Conservation (phyloP, 768 basidiomycete genomes). For the Termitomyces sp. region DNA sequence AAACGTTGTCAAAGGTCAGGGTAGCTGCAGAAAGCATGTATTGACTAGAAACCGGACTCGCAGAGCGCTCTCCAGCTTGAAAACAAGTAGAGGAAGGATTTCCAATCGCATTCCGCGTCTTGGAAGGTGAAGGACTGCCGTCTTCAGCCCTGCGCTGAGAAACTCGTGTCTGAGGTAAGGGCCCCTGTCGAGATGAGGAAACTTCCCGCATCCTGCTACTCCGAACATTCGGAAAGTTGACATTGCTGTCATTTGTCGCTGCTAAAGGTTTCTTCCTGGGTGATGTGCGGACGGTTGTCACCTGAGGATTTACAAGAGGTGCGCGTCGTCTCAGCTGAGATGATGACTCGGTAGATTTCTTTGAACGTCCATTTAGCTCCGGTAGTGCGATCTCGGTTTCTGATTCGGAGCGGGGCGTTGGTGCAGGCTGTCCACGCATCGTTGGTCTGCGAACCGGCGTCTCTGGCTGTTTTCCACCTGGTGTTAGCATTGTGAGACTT, state of each 20-base stretch:
- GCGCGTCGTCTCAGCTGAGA: neutral
- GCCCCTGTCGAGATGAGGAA: neutral
- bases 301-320: neutral
- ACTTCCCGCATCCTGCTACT: neutral
- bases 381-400: neutral
- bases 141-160: neutral
- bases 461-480: conserved; percentile 1
- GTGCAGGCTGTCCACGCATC: neutral
- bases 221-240: neutral
- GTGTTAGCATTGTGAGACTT: neutral
- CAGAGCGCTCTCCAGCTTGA: neutral
- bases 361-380: neutral
- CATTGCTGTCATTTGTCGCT: neutral
- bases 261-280: conserved; percentile 3
- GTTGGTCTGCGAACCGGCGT: neutral
- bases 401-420: neutral
- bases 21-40: neutral
- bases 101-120: neutral
- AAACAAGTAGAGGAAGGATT: neutral
- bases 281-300: neutral
- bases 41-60: neutral
- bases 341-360: no score
- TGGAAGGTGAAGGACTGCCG: neutral
- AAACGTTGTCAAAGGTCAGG: conserved; percentile 2
- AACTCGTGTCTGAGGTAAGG: neutral